Evolutionary conservation across 2,329 filamentous ascomycete species (phyloP), one percentile per base, ranked within the genome.

Genomic region (Aureobasidium lini): DNA sequence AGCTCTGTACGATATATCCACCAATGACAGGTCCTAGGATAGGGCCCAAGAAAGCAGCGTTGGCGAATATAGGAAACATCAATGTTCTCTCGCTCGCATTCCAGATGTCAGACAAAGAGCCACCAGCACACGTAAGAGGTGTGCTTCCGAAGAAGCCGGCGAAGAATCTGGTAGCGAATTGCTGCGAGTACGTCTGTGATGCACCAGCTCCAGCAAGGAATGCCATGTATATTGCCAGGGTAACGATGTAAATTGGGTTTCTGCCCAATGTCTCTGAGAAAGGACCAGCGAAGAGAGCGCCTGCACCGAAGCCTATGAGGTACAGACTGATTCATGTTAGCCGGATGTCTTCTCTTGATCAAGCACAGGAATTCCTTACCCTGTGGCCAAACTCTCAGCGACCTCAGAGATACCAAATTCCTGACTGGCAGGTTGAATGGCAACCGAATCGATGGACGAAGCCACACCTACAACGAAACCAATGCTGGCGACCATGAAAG

Each of bases 401-500:
- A 82, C 76, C 40, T 80, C 71, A 29, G 75, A 76, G 0, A 82
- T 80, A 0, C 74, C 72, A 46, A 82, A 78, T 0, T 76, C 75
- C 18, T 63, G 63, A 0, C 75, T 72, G 0, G 77, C 79, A 61
- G 79, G 74, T 0, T 71, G 71, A 0, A 81, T 62, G 1, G 79
- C 77, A 0, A 74, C 74, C 0, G 79, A 77, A 58, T 83, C 80
- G 42, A 84, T 81, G 0, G 79, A 77, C 4, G 77, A 80, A 0
- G 81, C 80, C 1, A 77, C 71, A 3, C 76, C 76, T 0, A 83
- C 79, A 0, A 80, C 74, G 31, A 79, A 76, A 0, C 74, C 80
- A 32, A 85, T 79, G 3, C 62, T 57, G 1, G 71, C 68, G 7
- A 75, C 68, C 43, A 70, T 63, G n/a, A 69, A 60, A 0, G 71